Percentiles rank a stretch among this genome's conserved stretches.
phyloP scores from a whole-genome alignment of 805 yeast genomes.

The Debaryomyces prosopidis region DNA sequence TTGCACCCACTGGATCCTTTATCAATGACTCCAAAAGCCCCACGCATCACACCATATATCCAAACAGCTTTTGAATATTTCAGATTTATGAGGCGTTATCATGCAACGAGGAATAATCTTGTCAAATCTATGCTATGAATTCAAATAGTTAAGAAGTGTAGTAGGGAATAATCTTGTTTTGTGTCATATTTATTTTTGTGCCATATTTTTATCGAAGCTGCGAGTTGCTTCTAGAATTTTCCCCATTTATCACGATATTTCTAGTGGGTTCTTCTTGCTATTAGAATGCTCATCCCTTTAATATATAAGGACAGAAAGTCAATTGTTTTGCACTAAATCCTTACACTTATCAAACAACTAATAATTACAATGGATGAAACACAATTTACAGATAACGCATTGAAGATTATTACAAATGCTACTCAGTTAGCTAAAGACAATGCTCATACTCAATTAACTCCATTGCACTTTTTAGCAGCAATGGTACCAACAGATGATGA shows the following conservation, averaged over 20 bases:
- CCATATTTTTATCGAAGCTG: too few species aligned
- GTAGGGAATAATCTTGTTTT: too few species aligned
- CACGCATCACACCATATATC: too few species aligned
- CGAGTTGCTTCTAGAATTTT: not conserved
- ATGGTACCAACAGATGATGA: conserved; percentile 67
- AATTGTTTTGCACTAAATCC: not conserved
- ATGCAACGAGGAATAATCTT: too few species aligned
- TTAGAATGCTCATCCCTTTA: not conserved
- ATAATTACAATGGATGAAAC: conserved; percentile 53
- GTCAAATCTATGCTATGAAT: too few species aligned
- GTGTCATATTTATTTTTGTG: too few species aligned
- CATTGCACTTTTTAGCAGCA: conserved; percentile 91
- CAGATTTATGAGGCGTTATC: too few species aligned
- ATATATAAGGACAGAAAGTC: not conserved
- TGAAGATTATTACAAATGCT: conserved; percentile 76
- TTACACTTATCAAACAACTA: not conserved
- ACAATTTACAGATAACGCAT: conserved; percentile 93
- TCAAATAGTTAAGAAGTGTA: too few species aligned
- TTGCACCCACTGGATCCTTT: too few species aligned
- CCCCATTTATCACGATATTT: not conserved
- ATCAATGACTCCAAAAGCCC: too few species aligned
- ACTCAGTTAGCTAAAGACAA: conserved; percentile 81
- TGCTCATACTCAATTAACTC: conserved; percentile 77
- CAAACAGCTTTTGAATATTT: too few species aligned
- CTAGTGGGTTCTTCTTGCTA: not conserved